Evolutionary conservation across 768 basidiomycete species (phyloP).

Genomic region (Hemileccinum rubropunctum): DNA sequence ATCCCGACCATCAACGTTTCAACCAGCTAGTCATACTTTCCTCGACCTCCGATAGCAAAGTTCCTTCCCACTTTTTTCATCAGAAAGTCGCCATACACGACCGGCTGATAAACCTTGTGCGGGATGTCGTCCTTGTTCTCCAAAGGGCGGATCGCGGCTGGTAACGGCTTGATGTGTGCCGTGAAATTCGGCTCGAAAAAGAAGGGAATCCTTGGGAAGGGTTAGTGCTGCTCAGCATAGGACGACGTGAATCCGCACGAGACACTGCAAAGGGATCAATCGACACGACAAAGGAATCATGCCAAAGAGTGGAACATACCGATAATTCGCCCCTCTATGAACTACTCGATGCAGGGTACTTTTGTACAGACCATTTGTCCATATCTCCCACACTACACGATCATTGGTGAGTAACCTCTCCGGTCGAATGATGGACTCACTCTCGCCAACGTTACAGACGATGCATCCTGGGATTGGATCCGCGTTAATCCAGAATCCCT

Average conservation of each 20-base stretch:
- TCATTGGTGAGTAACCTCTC: background rate
- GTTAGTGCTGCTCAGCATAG: slow-evolving; percentile 1
- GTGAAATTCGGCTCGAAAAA: slow-evolving; percentile 92
- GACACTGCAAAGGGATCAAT: slow-evolving; percentile 44
- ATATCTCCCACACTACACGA: slow-evolving; percentile 81
- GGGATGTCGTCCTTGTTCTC: slow-evolving; percentile 11
- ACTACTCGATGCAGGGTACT: slow-evolving; percentile 91
- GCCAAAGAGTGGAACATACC: slow-evolving; percentile 22
- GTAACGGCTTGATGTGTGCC: slow-evolving; percentile 63
- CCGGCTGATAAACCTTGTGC: slow-evolving; percentile 40
- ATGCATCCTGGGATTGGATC: slow-evolving; percentile 81
- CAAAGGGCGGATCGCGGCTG: slow-evolving; percentile 49
- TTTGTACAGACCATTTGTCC: slow-evolving; percentile 84
- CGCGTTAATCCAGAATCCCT: slow-evolving; percentile 78
- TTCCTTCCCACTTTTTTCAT: slow-evolving; percentile 69
- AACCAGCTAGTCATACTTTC: slow-evolving; percentile 28
- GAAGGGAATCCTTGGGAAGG: slow-evolving; percentile 67
- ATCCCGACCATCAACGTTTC: background rate
- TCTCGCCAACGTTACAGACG: slow-evolving; percentile 92
- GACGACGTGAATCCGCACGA: slow-evolving; percentile 49
- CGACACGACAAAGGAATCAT: background rate
- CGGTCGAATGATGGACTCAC: slow-evolving; percentile 40
- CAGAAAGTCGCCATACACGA: slow-evolving; percentile 80
- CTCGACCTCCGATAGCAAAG: slow-evolving; percentile 48
- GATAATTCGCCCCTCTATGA: slow-evolving; percentile 71